Percentiles rank a stretch among this genome's conserved stretches.
Conservation (phyloP, 345 rosid species). For the Aquilaria sinensis region DNA sequence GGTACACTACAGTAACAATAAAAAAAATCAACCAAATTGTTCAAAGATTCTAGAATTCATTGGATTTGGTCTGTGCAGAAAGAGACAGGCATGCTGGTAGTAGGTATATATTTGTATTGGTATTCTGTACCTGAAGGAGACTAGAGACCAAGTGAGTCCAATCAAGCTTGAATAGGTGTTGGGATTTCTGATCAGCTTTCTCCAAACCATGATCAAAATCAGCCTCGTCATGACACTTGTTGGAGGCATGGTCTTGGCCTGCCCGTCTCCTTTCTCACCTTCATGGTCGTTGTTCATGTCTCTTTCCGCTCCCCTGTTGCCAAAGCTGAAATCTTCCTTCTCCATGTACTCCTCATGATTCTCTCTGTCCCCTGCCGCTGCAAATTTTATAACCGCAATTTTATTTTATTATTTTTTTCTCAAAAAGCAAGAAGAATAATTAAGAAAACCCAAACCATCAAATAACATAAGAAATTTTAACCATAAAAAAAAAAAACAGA, state of each 20-base stretch:
- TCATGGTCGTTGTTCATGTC: constrained; percentile 38
- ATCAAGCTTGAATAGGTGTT: constrained; percentile 94
- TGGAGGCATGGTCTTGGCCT: constrained; percentile 83
- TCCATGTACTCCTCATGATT: constrained; percentile 48
- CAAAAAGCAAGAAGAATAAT: background rate
- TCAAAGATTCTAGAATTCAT: background rate
- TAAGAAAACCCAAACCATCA: background rate
- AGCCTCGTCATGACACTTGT: constrained; percentile 98
- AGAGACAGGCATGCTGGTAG: background rate
- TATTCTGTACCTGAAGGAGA: constrained; percentile 64
- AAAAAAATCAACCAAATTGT: background rate
- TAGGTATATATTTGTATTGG: no score
- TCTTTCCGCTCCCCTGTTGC: constrained; percentile 50
- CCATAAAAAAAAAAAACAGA: background rate
- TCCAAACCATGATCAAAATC: constrained; percentile 97
- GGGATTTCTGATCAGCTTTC: constrained; percentile 97
- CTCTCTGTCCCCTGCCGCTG: constrained; percentile 35
- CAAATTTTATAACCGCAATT: background rate
- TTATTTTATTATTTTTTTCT: no score
- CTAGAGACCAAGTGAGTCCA: constrained; percentile 88
- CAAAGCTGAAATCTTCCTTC: constrained; percentile 81
- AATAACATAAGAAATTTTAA: background rate
- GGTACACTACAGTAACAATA: background rate
- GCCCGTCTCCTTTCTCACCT: constrained; percentile 44
- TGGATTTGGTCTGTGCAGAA: constrained; percentile 9